Evolutionary conservation across 345 rosid species (phyloP).

Genomic region (Citrus sinensis): DVS_A1.0 CM039168.1:28878501-28879000

Average conservation of each 20-base stretch:
- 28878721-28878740: background rate
- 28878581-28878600: slow-evolving; percentile 11
- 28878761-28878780: background rate
- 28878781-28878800: background rate
- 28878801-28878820: slow-evolving; percentile 1
- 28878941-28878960: slow-evolving; percentile 21
- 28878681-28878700: slow-evolving; percentile 5
- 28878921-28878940: background rate
- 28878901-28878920: background rate
- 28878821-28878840: background rate
- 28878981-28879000: slow-evolving; percentile 9
- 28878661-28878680: slow-evolving; percentile 5
- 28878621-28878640: slow-evolving; percentile 12
- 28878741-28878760: background rate
- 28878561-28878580: slow-evolving; percentile 2
- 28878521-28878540: background rate
- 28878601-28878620: background rate
- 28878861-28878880: background rate
- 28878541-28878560: slow-evolving; percentile 23
- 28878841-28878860: slow-evolving; percentile 16
- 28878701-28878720: background rate
- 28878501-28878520: slow-evolving; percentile 1
- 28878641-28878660: background rate
- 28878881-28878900: slow-evolving; percentile 18
- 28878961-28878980: slow-evolving; percentile 22